Evolutionary conservation across 257 asterid species (phyloP), one percentile per base, ranked within the genome.

Genomic region (Salvia rosmarinus): DNA sequence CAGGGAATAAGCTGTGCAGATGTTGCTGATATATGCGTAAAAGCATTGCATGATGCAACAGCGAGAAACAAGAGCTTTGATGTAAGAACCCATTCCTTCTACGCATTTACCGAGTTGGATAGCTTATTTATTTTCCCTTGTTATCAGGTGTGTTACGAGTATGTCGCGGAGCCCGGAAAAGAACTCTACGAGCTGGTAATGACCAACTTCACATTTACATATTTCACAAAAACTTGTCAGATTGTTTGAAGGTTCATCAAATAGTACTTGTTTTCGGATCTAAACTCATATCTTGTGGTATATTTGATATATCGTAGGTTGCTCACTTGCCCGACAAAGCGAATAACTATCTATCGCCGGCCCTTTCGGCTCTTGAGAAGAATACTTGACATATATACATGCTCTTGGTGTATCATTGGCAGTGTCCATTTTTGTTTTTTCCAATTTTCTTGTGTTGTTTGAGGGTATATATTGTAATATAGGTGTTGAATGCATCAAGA

Each of bases 271-370:
- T 7, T 50, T 37, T 3, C 8, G 6, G 40, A 5, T 35, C 40
- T 6, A 6, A 2, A 35, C 40, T 35, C 9, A 35, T 5, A 5
- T 35, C 40, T 37, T 11, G 37, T 32, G 37, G 37, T 32, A 32
- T 32, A 32, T 32, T 32, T 32, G 51, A 8, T 50, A n/a, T 1
- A 3, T n/a, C 0, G 52, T 73, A 94, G 98, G 97, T 94, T 76
- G 98, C 98, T 56, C 98, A 94, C 79, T 87, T 94, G 70, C 98
- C 98, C 1, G 98, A 94, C 82, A 94, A 91, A 83, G 97, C 98
- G 68, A 94, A 94, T 78, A 94, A 94, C 89, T 91, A 94, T 61
- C 84, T 94, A 80, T 88, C 97, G 37, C 97, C 99, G 9, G 99
- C 99, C n/a, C 97, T 94, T 66, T 86, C 96, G 4, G 92, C 81